These are phyloP conservation scores for Viridothelium virens DNA, from an alignment of 495 filamentous ascomycete genomes.

Conservation along the genomic window DNA sequence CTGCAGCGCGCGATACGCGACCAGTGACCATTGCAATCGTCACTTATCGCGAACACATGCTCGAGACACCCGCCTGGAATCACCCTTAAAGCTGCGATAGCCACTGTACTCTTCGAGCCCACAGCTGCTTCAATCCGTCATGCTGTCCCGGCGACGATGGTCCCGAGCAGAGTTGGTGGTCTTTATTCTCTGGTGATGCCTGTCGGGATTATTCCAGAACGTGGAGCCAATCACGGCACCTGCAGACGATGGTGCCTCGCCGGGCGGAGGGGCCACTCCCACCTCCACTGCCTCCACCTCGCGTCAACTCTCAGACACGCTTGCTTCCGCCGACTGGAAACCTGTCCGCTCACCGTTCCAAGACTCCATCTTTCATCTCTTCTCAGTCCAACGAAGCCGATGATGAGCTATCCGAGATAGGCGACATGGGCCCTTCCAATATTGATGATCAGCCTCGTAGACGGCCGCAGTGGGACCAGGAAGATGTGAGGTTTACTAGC, in stretches of 20 bases:
- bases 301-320: constrained; percentile 1
- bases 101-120: not conserved
- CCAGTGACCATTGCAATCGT: not conserved
- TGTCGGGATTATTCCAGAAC: not conserved
- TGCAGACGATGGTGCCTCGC: not conserved
- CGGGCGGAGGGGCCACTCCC: not conserved
- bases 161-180: not conserved
- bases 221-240: constrained; percentile 1
- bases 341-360: constrained; percentile 15
- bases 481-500: constrained; percentile 84
- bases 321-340: constrained; percentile 2
- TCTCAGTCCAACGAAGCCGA: constrained; percentile 35
- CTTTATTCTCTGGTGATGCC: constrained; percentile 8
- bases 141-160: not conserved
- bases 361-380: constrained; percentile 27
- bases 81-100: not conserved
- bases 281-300: not conserved
- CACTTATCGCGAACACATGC: constrained; percentile 9
- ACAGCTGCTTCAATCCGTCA: not conserved
- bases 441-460: constrained; percentile 22
- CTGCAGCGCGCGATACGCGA: constrained; percentile 9
- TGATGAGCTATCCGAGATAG: constrained; percentile 27
- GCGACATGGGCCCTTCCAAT: not conserved
- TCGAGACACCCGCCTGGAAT: not conserved
- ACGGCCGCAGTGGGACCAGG: constrained; percentile 34